Conservation (phyloP, 2,329 filamentous ascomycete species). For the Fusarium vanettenii region DNA sequence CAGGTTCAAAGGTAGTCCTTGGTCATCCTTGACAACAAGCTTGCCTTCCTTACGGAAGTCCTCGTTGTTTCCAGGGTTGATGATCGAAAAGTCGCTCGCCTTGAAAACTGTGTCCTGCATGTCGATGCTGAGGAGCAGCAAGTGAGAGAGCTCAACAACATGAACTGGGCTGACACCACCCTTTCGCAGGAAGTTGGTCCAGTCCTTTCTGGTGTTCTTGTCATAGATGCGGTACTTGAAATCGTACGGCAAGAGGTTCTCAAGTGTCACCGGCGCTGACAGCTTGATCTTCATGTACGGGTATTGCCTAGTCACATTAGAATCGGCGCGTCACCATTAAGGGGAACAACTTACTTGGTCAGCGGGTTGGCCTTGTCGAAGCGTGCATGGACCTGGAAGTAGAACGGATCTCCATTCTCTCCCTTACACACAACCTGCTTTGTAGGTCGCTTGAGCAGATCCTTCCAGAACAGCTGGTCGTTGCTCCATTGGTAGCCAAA, state of each 20-base stretch:
- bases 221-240: conserved; percentile 99
- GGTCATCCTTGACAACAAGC: conserved; percentile 85
- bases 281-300: conserved; percentile 95
- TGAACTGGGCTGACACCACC: conserved; percentile 97
- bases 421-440: conserved; percentile 89
- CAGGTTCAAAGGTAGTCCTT: conserved; percentile 81
- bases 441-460: conserved; percentile 85
- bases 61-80: conserved; percentile 88
- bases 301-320: conserved; percentile 71
- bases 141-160: conserved; percentile 93
- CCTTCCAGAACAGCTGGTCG: conserved; percentile 92
- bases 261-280: conserved; percentile 91
- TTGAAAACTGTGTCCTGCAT: conserved; percentile 97
- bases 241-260: conserved; percentile 95
- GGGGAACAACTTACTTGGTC: conserved; percentile 65
- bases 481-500: conserved; percentile 97
- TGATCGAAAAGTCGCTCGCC: conserved; percentile 95
- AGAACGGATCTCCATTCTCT: conserved; percentile 90
- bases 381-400: conserved; percentile 92
- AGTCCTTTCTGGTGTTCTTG: conserved; percentile 98
- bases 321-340: neutral
- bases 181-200: conserved; percentile 97
- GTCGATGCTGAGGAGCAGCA: conserved; percentile 91
- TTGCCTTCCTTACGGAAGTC: conserved; percentile 88
- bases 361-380: conserved; percentile 88